A percentile compares a stretch with the other conserved stretches of the same genome.
These are phyloP conservation scores for Asterella californica DNA, from an alignment of 225 moss, liverwort and hornwort genomes.

Conservation along the genomic window DNA sequence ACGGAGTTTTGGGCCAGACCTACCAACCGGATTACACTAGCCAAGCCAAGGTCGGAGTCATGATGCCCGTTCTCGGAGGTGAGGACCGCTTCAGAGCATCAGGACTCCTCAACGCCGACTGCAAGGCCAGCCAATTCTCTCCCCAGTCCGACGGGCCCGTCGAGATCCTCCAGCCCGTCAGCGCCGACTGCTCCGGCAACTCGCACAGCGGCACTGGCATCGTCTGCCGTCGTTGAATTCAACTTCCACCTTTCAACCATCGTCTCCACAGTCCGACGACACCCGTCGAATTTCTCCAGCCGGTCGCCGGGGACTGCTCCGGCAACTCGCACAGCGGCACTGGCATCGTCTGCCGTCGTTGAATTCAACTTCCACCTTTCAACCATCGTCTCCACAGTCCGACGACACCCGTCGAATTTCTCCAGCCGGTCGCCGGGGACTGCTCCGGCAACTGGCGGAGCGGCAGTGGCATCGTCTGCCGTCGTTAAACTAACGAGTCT, in stretches of 20 bases:
- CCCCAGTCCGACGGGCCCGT: conserved; percentile 5
- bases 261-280: too few relatives aligned
- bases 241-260: too few relatives aligned
- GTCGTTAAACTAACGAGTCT: too few relatives aligned
- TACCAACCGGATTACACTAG: conserved; percentile 53
- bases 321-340: conserved; percentile 17
- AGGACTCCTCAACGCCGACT: conserved; percentile 43
- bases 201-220: conserved; percentile 20
- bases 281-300: too few relatives aligned
- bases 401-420: too few relatives aligned
- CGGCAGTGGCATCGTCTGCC: conserved; percentile 14
- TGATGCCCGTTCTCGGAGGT: conserved; percentile 51
- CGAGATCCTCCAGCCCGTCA: conserved; percentile 20
- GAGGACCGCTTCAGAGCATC: conserved; percentile 47
- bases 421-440: too few relatives aligned
- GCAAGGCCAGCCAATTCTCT: conserved; percentile 35
- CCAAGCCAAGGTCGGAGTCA: conserved; percentile 43
- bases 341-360: conserved; percentile 39
- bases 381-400: too few relatives aligned
- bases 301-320: conserved; percentile 13
- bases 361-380: background rate
- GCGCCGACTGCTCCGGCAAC: conserved; percentile 32
- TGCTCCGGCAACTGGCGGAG: background rate
- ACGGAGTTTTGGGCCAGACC: conserved; percentile 59
- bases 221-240: conserved; percentile 32